Percentiles rank a stretch among this genome's conserved stretches.
phyloP scores from a whole-genome alignment of 148 eudicot species.

The Camellia granthamiana region DNA sequence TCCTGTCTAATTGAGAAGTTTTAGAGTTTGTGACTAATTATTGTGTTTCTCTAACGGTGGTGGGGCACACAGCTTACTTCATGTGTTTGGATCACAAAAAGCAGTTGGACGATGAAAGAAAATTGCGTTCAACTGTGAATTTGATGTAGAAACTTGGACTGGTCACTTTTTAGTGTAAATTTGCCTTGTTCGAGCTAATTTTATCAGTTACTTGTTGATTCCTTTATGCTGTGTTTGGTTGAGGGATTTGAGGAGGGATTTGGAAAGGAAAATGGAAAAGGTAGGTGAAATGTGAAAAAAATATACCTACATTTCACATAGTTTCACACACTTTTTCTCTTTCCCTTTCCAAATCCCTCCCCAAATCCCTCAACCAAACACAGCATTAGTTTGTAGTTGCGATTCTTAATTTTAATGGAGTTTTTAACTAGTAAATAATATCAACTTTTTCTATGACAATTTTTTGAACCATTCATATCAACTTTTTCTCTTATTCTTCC shows the following conservation, averaged over 20 bases:
- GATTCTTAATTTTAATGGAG: not conserved
- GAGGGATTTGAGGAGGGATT: too few species aligned
- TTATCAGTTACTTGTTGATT: not conserved
- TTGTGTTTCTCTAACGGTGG: not conserved
- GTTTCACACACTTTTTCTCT: too few species aligned
- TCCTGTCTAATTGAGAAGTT: not conserved
- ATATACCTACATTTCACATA: too few species aligned
- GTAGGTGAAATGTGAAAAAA: too few species aligned
- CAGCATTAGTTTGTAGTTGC: not conserved
- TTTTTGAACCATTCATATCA: too few species aligned
- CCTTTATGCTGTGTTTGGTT: too few species aligned
- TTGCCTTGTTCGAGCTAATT: not conserved
- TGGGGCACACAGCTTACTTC: not conserved
- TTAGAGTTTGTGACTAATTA: conserved; percentile 1
- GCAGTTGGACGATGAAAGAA: not conserved
- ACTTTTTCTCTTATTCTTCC: too few species aligned
- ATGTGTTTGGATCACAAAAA: not conserved
- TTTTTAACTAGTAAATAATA: not conserved
- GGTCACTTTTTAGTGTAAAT: not conserved
- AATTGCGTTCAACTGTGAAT: not conserved
- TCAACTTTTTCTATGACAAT: too few species aligned
- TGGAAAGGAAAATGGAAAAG: too few species aligned
- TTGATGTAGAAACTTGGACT: not conserved
- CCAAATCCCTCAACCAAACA: too few species aligned
- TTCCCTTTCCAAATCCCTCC: too few species aligned